Evolutionary conservation across 1,284 basidiomycete genomes (phyloP).

Genomic region (Veloboletus limbatus): DNA sequence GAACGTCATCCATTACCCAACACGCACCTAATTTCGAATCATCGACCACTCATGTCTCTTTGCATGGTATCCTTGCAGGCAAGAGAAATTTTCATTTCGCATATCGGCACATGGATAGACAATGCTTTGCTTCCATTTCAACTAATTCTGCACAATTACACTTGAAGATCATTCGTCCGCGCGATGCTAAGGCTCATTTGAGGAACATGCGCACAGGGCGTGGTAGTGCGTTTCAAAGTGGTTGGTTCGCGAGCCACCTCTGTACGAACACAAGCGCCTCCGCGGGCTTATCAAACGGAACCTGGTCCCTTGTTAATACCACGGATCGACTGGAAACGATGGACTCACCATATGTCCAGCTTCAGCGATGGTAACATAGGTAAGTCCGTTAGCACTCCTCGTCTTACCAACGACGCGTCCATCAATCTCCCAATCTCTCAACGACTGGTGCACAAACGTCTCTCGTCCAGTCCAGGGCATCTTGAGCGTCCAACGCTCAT

Average conservation of each 20-base stretch:
- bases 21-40: background rate
- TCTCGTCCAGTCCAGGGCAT: constrained; percentile 60
- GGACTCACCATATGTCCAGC: constrained; percentile 62
- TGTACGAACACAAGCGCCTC: constrained; percentile 49
- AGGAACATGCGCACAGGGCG: background rate
- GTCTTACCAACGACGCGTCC: constrained; percentile 52
- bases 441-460: constrained; percentile 42
- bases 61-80: background rate
- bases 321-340: background rate
- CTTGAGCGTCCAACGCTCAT: constrained; percentile 57
- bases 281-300: constrained; percentile 56
- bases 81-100: background rate
- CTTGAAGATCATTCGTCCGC: background rate
- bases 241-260: constrained; percentile 44
- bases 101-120: background rate
- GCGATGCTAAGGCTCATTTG: background rate
- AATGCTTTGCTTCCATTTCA: background rate
- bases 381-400: constrained; percentile 54
- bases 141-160: background rate
- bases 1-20: background rate
- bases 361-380: constrained; percentile 55
- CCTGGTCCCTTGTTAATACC: constrained; percentile 33
- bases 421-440: constrained; percentile 53
- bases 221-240: constrained; percentile 17
- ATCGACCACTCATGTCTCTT: background rate